Base-by-base conservation (phyloP, 257 asterid species). In the Ilex asprella region DNA sequence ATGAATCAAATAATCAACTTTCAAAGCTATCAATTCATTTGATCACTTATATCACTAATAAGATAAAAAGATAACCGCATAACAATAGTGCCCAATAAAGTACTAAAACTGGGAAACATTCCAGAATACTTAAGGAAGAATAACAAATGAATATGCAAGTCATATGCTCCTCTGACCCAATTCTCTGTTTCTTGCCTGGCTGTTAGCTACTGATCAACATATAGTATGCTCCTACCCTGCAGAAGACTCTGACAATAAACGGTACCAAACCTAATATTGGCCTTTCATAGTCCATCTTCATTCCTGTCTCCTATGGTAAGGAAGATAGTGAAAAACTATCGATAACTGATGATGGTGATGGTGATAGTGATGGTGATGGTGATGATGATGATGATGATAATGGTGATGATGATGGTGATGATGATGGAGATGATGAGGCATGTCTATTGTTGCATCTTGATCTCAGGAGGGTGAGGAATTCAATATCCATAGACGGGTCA, bases 201-300 rank as follows among this genome's bases (percentile, higher is more conserved):
- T 1, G 87, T 85, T 73, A 88, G 66, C 79, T 86, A 94, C 74
- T 91, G 96, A 68, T 91, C 97, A 6, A 77, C 83, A 35, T 64
- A 74, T 16, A 79, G 82, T 60, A 91, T 54, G 50, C 98, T 94
- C 64, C 69, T 82, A 11, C 81, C 67, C 60, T 78, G 84, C 61
- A 88, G 65, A 65, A 88, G 91, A 64, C 88, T 84, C n/a, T 79
- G 84, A 69, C 79, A 88, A 73, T 86, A 81, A 4, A 82, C 58
- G 3, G 78, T 70, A 21, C 94, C 98, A 88, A 91, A 50, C 64
- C 76, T 5, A 67, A 71, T 58, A 91, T 70, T 2, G 82, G 85
- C 59, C 96, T 96, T 63, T 91, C 83, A 43, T 70, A 87, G 68
- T 85, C 95, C 96, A 87, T 85, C 64, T 60, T 76, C 73, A 86